These are phyloP conservation scores for Hawksworthiomyces lignivorus DNA, from an alignment of 2,329 filamentous ascomycete species.

Conservation along the genomic window DNA sequence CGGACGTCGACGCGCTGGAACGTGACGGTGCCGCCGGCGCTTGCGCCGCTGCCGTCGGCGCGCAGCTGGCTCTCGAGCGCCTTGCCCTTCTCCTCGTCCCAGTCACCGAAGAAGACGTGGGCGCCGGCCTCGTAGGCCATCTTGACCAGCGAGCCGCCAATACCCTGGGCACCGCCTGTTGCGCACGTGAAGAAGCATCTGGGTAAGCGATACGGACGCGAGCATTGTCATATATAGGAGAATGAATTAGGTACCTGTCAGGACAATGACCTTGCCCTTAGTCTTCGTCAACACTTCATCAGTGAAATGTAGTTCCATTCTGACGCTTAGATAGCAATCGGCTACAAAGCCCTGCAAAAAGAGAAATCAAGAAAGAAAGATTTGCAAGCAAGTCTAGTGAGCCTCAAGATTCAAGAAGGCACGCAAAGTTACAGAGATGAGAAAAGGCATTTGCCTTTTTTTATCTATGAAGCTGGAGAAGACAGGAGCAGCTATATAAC, in stretches of 20 bases:
- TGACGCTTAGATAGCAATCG: too few species aligned
- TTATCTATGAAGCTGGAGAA: too few species aligned
- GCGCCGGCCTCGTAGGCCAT: slow-evolving; percentile 17
- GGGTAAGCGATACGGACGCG: too few species aligned
- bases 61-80: slow-evolving; percentile 11
- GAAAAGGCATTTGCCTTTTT: too few species aligned
- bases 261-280: slow-evolving; percentile 16
- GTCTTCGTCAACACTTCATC: slow-evolving; percentile 2
- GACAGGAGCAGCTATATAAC: too few species aligned
- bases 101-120: slow-evolving; percentile 22
- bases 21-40: slow-evolving; percentile 9
- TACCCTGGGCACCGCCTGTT: slow-evolving; percentile 18
- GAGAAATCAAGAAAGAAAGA: too few species aligned
- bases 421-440: too few species aligned
- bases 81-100: slow-evolving; percentile 16
- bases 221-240: too few species aligned
- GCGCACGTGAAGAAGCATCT: background rate
- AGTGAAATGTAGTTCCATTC: background rate
- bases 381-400: too few species aligned
- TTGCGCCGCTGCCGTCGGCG: slow-evolving; percentile 1
- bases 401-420: too few species aligned
- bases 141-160: slow-evolving; percentile 19
- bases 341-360: too few species aligned
- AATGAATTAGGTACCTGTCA: slow-evolving; percentile 15
- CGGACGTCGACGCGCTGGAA: slow-evolving; percentile 38